Evolutionary conservation across 148 eudicot species (phyloP).

Genomic region (Polygonum aviculare): DNA sequence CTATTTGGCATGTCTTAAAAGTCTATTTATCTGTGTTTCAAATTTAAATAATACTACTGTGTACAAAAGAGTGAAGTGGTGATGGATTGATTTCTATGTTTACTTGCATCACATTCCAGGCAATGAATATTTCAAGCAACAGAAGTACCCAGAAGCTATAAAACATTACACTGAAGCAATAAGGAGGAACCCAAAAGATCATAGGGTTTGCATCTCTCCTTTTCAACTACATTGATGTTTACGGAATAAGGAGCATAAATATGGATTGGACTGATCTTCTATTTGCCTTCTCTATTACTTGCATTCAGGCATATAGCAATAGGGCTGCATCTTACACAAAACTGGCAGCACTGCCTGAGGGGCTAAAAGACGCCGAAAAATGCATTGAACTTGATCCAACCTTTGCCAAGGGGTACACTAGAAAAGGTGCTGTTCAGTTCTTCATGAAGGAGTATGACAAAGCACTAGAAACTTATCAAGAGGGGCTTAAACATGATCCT

Average conservation of each 20-base stretch:
- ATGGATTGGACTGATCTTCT: too few species aligned
- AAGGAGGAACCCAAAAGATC: conserved; percentile 78
- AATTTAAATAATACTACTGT: too few species aligned
- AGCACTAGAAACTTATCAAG: conserved; percentile 93
- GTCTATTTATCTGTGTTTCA: too few species aligned
- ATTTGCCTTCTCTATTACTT: neutral
- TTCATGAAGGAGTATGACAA: conserved; percentile 96
- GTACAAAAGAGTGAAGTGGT: too few species aligned
- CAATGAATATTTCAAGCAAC: conserved; percentile 76
- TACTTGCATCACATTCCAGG: conserved; percentile 29
- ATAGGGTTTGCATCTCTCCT: conserved; percentile 30
- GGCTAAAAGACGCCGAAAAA: conserved; percentile 90
- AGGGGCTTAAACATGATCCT: conserved; percentile 79
- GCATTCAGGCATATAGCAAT: conserved; percentile 69
- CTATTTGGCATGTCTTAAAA: too few species aligned
- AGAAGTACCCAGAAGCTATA: conserved; percentile 82
- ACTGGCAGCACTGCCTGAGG: conserved; percentile 89
- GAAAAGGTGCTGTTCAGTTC: conserved; percentile 88
- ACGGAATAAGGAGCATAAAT: too few species aligned
- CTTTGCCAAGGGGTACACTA: conserved; percentile 80
- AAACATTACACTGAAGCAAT: conserved; percentile 83
- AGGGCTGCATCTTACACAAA: conserved; percentile 95
- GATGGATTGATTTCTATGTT: neutral
- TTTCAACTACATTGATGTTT: too few species aligned
- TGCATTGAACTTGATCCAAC: conserved; percentile 96